Evolutionary conservation across 148 eudicot genomes (phyloP), one percentile per base, ranked within the genome.

Genomic region (Gaultheria prostrata): DNA sequence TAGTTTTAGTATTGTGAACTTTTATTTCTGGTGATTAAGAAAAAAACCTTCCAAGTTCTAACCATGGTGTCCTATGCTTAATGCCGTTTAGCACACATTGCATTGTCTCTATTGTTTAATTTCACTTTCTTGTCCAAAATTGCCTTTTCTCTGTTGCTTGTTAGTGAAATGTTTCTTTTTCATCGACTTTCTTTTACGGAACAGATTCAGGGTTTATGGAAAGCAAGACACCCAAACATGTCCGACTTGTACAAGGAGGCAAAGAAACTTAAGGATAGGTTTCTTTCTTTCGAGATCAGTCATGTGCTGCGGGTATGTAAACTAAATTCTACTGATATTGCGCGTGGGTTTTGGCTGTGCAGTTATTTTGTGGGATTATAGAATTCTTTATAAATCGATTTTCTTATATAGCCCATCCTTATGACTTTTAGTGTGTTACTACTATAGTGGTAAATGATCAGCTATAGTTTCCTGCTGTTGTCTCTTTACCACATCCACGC

Each of bases 171-270:
- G 24, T n/a, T 28, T 33, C 45, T 74, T 32, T 78, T 51, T 24
- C 51, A 2, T 45, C 43, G 14, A 51, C 48, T 48, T 49, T 76
- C 13, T 48, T 80, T 85, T 69, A n/a, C 76, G 61, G 11, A 84
- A 57, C 93, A 95, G 98, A 84, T 95, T 84, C 89, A 91, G 84
- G 98, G 94, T 80, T 76, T 87, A 84, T 95, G 98, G 98, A 92
- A 87, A 84, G 94, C 87, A 24, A 94, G 72, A 84, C 57, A 91
- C 63, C 84, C 88, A 76, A 88, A 88, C 86, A 90, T 94, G 87
- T 83, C 88, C 24, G 77, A 51, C 48, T 89, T 92, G 91, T 87
- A 80, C 81, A 89, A 88, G n/a, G 93, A 92, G 82, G 95, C 97
- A 76, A 91, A 86, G 84, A 87, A 86, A 81, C 89, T 95, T 85